A percentile compares a stretch with the other conserved stretches of the same genome.
Evolutionary conservation across 371 early-diverging fungal species (phyloP).

Genomic region (Pancytospora epiphaga): DNA sequence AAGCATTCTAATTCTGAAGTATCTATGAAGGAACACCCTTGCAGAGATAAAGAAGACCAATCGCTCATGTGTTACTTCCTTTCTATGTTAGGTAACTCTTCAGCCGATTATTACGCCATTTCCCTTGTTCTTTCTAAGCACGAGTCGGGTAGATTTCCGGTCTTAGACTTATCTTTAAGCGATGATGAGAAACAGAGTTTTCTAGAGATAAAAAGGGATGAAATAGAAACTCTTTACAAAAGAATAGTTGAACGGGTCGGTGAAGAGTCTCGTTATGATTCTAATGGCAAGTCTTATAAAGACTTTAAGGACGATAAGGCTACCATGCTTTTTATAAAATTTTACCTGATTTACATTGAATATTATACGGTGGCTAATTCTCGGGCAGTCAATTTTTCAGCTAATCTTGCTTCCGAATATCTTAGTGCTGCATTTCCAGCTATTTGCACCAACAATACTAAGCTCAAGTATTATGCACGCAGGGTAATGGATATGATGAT

Average conservation of each 20-base stretch:
- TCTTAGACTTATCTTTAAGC: neutral
- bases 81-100: neutral
- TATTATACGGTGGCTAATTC: neutral
- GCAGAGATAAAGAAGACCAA: too few species aligned
- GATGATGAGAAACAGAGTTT: neutral
- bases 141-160: neutral
- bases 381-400: neutral
- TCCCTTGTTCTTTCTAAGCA: too few species aligned
- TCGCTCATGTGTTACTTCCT: too few species aligned
- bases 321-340: neutral
- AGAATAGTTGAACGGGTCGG: neutral
- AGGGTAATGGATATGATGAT: conserved; percentile 6
- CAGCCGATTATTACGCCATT: too few species aligned
- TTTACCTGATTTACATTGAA: conserved; percentile 5
- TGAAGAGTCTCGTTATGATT: neutral
- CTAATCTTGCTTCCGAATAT: neutral
- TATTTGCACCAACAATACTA: conserved; percentile 15
- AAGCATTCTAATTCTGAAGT: neutral
- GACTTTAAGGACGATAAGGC: neutral
- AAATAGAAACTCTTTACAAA: conserved; percentile 3
- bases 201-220: neutral
- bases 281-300: neutral
- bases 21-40: neutral
- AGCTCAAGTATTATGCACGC: conserved; percentile 10
- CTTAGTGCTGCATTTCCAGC: neutral